These are phyloP conservation scores for Colletotrichum sp. DNA, from an alignment of 2,329 filamentous ascomycete genomes.

Conservation along the genomic window DNA sequence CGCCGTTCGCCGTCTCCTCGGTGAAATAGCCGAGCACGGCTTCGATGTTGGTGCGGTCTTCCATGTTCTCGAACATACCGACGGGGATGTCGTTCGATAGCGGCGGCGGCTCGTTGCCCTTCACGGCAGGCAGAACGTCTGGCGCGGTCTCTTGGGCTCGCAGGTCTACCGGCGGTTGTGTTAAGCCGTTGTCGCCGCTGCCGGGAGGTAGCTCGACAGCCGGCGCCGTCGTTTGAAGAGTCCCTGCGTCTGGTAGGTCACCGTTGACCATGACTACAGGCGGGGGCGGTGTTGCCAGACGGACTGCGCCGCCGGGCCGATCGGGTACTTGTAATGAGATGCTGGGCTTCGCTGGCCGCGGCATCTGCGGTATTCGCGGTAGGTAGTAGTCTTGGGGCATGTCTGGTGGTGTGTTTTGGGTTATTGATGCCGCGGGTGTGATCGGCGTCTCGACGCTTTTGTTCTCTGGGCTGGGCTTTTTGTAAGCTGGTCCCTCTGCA, in stretches of 20 bases:
- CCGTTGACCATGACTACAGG: slow-evolving; percentile 61
- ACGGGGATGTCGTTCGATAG: slow-evolving; percentile 11
- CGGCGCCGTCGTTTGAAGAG: background rate
- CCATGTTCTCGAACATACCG: slow-evolving; percentile 32
- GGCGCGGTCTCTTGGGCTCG: background rate
- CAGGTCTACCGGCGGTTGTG: background rate
- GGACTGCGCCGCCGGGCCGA: slow-evolving; percentile 63
- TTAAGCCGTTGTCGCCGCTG: background rate
- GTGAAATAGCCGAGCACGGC: slow-evolving; percentile 62
- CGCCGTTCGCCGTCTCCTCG: slow-evolving; percentile 51
- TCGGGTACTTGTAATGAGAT: slow-evolving; percentile 51
- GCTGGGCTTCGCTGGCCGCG: slow-evolving; percentile 37
- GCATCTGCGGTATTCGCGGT: background rate
- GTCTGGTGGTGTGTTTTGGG: background rate
- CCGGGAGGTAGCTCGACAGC: background rate
- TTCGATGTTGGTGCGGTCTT: slow-evolving; percentile 61
- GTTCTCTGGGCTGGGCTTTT: slow-evolving; percentile 41
- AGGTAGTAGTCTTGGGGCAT: background rate
- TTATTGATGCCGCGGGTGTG: background rate
- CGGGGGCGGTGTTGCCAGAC: slow-evolving; percentile 64
- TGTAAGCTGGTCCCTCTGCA: slow-evolving; percentile 56
- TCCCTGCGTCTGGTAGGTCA: slow-evolving; percentile 17
- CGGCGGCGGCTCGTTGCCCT: background rate
- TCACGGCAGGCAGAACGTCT: background rate
- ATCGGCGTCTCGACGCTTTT: slow-evolving; percentile 31